Evolutionary conservation across 345 rosid genomes (phyloP).

Genomic region (Gossypium sturtianum): DNA sequence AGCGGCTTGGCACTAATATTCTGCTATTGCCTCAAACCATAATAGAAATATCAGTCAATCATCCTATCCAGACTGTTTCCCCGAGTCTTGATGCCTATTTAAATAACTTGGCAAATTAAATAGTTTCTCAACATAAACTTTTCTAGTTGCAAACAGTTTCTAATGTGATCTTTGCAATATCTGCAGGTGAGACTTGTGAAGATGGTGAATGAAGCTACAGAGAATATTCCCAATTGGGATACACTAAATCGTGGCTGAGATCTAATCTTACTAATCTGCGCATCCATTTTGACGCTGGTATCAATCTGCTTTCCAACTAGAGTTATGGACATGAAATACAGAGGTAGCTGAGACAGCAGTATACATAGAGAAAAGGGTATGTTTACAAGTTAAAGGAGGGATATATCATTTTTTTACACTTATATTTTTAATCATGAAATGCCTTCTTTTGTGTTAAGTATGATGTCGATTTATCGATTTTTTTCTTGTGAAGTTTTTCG

Average conservation of each 20-base stretch:
- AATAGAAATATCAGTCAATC: not conserved
- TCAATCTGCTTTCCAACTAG: slow-evolving; percentile 8
- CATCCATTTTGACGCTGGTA: not conserved
- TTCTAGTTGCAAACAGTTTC: not conserved
- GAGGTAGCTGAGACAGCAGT: slow-evolving; percentile 18
- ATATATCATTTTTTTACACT: slow-evolving; percentile 15
- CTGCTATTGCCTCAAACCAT: not conserved
- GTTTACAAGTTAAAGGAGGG: not conserved
- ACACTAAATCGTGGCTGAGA: slow-evolving; percentile 27
- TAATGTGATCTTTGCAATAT: not conserved
- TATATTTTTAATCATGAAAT: not conserved
- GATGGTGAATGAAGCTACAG: slow-evolving; percentile 68
- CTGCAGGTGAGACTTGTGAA: slow-evolving; percentile 58
- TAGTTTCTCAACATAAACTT: not conserved
- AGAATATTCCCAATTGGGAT: slow-evolving; percentile 67
- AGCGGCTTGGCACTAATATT: not conserved
- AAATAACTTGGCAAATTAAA: not conserved
- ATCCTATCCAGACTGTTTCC: not conserved
- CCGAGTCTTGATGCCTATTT: not conserved
- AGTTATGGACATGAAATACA: slow-evolving; percentile 6
- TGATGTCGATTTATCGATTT: not conserved
- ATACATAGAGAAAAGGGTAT: slow-evolving; percentile 16
- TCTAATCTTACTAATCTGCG: not conserved
- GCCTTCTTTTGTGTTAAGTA: not conserved
- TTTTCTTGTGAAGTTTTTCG: not conserved